Percentiles rank a stretch among this genome's conserved stretches.
These are phyloP conservation scores for Tuber borchii DNA, from an alignment of 495 filamentous ascomycete species.

Conservation along the genomic window DNA sequence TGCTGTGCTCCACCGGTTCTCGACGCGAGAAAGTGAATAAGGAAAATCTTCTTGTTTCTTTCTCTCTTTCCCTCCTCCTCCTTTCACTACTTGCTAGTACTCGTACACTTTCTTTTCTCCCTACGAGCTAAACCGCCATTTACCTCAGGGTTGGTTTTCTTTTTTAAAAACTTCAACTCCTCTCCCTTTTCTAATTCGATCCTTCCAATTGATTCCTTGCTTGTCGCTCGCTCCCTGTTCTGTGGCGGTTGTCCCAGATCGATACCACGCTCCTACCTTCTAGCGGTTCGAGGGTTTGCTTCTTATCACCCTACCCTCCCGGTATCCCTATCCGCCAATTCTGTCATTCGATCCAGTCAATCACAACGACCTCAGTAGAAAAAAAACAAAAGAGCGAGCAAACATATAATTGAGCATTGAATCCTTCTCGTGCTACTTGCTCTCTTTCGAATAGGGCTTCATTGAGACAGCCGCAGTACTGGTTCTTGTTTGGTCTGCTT, in stretches of 20 bases:
- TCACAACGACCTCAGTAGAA: neutral
- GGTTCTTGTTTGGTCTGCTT: neutral
- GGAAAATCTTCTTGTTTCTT: neutral
- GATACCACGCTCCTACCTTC: slow-evolving; percentile 5
- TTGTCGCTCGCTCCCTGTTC: neutral
- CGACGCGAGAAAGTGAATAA: neutral
- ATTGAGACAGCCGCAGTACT: neutral
- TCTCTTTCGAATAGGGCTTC: neutral
- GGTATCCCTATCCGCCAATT: neutral
- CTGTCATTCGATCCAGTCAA: neutral
- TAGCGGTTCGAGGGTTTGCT: neutral
- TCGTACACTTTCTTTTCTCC: neutral
- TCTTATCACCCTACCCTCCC: neutral
- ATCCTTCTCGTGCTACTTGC: neutral
- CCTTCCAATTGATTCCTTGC: slow-evolving; percentile 3
- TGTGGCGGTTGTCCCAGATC: neutral
- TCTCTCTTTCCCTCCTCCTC: neutral
- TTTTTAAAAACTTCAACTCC: neutral
- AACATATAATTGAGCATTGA: neutral
- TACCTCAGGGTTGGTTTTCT: neutral
- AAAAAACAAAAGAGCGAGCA: neutral
- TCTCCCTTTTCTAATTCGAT: neutral
- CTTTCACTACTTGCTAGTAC: neutral
- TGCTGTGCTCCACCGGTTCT: neutral
- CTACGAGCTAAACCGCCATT: neutral